These are phyloP conservation scores for Phytophthora pluvialis DNA, from an alignment of 352 stramenopile species.

Conservation along the genomic window DNA sequence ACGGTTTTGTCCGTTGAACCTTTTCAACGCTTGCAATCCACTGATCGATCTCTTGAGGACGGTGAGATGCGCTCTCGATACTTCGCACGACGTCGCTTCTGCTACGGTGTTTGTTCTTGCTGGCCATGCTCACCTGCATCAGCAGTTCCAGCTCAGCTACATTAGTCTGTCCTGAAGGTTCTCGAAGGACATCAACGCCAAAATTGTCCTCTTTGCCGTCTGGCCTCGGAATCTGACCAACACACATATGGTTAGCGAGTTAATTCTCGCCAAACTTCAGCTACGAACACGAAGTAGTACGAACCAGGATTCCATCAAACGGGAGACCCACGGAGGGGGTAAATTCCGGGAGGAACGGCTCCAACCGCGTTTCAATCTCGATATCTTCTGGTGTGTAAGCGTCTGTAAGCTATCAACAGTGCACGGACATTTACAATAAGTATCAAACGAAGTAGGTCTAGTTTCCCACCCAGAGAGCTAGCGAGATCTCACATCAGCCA, in stretches of 20 bases:
- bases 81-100: conserved; percentile 74
- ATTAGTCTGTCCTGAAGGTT: conserved; percentile 90
- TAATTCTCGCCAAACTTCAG: not conserved
- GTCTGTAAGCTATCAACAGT: conserved; percentile 62
- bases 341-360: conserved; percentile 94
- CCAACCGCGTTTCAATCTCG: conserved; percentile 90
- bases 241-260: not conserved
- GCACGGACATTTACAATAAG: conserved; percentile 12
- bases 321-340: conserved; percentile 79
- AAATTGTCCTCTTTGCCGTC: conserved; percentile 80
- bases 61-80: conserved; percentile 90
- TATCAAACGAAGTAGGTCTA: not conserved
- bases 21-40: conserved; percentile 94
- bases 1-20: conserved; percentile 83
- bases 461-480: conserved; percentile 15
- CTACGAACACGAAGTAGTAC: not conserved
- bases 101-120: conserved; percentile 36
- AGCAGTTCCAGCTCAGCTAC: conserved; percentile 89
- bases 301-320: conserved; percentile 77
- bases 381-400: conserved; percentile 89
- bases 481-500: conserved; percentile 30
- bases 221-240: conserved; percentile 80
- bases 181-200: conserved; percentile 87
- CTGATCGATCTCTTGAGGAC: conserved; percentile 87
- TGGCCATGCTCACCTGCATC: conserved; percentile 80